Evolutionary conservation across 1,284 basidiomycete genomes (phyloP), one percentile per base, ranked within the genome.

Genomic region (Ustilago tritici): DNA sequence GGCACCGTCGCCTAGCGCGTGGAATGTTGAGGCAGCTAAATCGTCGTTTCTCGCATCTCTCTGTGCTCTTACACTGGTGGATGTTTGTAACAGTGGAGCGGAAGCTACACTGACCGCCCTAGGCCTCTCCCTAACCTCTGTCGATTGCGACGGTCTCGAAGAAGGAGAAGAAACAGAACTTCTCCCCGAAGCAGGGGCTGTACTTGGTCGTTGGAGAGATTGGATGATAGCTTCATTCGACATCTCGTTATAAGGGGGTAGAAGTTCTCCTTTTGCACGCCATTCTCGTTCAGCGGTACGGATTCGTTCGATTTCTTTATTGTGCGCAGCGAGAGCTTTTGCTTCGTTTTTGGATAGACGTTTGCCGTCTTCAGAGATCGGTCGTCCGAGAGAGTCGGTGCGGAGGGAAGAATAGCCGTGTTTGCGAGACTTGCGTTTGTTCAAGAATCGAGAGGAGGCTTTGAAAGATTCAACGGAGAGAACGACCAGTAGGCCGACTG

Each of bases 401-500:
- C 65, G 71, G 4, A 78, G 66, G 5, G 62, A 68, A 10, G 62
- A 52, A n/a, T 76, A 78, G 62, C 76, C 76, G 59, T 78, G 72
- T 56, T 78, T 78, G 41, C 56, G 61, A 4, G 69, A 72, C 46
- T 70, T 75, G 59, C 76, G 76, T 36, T 47, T 65, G 52, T 78
- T 11, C 49, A 69, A 60, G 47, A 66, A 66, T 47, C 76, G 76
- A 40, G 72, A 66, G 2, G 76, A 75, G 15, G 69, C 76, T 59
- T 78, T 76, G 57, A 43, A 78, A 54, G 61, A 62, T 58, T 78
- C 72, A 47, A 78, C 65, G n/a, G 72, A 75, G 14, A 78, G 62
- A 28, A 61, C 53, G 47, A 76, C 69, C 59, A 78, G 23, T 7
- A 78, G 60, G 52, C 55, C 65, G 2, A 78, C 66, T 32, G 72